phyloP scores from a whole-genome alignment of 345 rosid species.

The Angophora floribunda region DNA sequence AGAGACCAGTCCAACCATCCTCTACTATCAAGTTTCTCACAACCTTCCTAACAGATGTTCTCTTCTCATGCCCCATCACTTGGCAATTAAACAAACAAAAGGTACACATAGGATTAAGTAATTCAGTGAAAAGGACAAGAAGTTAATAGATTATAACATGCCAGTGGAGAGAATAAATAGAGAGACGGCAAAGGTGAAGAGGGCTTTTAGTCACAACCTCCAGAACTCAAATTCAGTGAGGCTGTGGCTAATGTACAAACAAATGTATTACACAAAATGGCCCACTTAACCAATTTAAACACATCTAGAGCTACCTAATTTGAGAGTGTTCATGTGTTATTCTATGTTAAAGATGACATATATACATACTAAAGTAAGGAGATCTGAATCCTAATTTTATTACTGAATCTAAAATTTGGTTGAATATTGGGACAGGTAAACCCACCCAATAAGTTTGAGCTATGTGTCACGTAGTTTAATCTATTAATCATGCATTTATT shows the following conservation, averaged over 20 bases:
- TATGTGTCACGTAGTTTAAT: neutral
- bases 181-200: no score
- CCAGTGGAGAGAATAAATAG: neutral
- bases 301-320: neutral
- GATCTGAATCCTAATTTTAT: neutral
- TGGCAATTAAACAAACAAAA: conserved; percentile 6
- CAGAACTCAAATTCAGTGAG: no score
- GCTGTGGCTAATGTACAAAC: no score
- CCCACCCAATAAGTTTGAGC: neutral
- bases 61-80: conserved; percentile 87
- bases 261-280: neutral
- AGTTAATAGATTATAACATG: neutral
- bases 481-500: neutral
- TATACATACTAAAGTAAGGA: neutral
- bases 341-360: neutral
- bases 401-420: neutral
- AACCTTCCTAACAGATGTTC: conserved; percentile 60
- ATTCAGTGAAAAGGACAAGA: neutral
- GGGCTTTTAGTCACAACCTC: no score
- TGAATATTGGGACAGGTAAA: neutral
- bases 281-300: neutral
- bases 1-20: conserved; percentile 90
- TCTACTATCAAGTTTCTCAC: conserved; percentile 63
- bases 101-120: neutral
- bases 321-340: neutral